Conservation (phyloP, 1,139 yeast genomes). For the Suhomyces taliae region DNA sequence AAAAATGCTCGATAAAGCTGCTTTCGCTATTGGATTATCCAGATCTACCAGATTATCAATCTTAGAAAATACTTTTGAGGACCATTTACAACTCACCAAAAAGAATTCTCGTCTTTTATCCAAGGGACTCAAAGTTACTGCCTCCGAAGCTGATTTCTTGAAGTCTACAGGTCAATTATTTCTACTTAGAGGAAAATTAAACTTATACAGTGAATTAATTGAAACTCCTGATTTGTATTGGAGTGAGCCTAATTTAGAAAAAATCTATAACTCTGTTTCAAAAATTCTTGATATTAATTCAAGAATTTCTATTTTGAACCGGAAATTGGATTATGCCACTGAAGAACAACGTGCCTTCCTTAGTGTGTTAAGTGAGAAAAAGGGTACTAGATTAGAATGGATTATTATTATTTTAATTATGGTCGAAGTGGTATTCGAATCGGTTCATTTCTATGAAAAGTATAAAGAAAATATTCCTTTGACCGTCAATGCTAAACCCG, state of each 20-base stretch:
- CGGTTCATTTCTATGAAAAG: slow-evolving; percentile 48
- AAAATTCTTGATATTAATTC: slow-evolving; percentile 72
- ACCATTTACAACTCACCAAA: slow-evolving; percentile 62
- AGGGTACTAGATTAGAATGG: slow-evolving; percentile 80
- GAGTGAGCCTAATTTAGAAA: slow-evolving; percentile 85
- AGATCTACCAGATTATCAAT: slow-evolving; percentile 83
- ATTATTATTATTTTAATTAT: slow-evolving; percentile 77
- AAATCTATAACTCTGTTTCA: slow-evolving; percentile 69
- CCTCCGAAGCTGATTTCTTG: slow-evolving; percentile 64
- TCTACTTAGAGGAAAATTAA: slow-evolving; percentile 74
- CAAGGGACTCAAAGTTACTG: slow-evolving; percentile 56
- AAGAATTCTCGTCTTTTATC: slow-evolving; percentile 66
- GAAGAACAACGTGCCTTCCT: slow-evolving; percentile 82
- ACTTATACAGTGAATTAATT: slow-evolving; percentile 82
- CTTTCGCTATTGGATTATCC: slow-evolving; percentile 85
- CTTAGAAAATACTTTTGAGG: slow-evolving; percentile 69
- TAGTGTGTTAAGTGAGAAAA: slow-evolving; percentile 72
- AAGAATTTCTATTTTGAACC: slow-evolving; percentile 73
- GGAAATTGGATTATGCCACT: slow-evolving; percentile 85
- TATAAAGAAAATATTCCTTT: slow-evolving; percentile 9
- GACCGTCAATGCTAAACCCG: background rate
- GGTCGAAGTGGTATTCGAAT: slow-evolving; percentile 82
- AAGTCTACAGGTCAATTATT: slow-evolving; percentile 72
- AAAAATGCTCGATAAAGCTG: slow-evolving; percentile 73
- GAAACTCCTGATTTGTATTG: slow-evolving; percentile 93